Conservation (phyloP, 371 early-diverging fungal genomes). For the Mucor sp. region DNA sequence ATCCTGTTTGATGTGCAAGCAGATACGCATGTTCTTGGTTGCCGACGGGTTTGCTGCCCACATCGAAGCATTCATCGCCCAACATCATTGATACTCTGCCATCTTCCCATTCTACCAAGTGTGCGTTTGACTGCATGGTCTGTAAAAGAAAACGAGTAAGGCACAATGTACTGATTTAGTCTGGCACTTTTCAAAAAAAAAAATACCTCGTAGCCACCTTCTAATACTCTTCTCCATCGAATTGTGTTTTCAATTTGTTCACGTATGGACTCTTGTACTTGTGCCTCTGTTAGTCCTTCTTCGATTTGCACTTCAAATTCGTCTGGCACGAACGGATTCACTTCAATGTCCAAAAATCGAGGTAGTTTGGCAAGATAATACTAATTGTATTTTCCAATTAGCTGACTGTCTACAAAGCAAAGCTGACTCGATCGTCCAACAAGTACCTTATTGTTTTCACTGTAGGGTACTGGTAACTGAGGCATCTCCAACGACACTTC, state of each 20-base stretch:
- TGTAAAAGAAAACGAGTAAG: conserved; percentile 18
- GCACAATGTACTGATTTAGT: neutral
- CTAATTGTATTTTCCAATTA: conserved; percentile 26
- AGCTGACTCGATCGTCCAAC: neutral
- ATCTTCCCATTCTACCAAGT: conserved; percentile 85
- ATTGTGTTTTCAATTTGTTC: conserved; percentile 76
- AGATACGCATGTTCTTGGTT: conserved; percentile 69
- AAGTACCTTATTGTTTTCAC: conserved; percentile 39
- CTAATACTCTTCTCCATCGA: conserved; percentile 70
- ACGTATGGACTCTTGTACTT: conserved; percentile 46
- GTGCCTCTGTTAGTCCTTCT: conserved; percentile 40
- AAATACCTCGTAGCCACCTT: conserved; percentile 39
- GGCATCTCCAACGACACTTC: conserved; percentile 43
- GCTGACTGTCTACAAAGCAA: neutral
- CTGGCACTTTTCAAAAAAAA: neutral
- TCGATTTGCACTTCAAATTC: conserved; percentile 56
- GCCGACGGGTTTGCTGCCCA: conserved; percentile 52
- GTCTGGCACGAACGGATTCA: conserved; percentile 68
- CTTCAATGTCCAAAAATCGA: conserved; percentile 71
- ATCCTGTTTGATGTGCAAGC: conserved; percentile 60
- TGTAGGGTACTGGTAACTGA: conserved; percentile 38
- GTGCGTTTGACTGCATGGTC: conserved; percentile 75
- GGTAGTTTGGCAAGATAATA: conserved; percentile 74
- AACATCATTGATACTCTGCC: conserved; percentile 72
- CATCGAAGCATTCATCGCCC: conserved; percentile 80